These are phyloP conservation scores for Cryphonectria naterciae DNA, from an alignment of 2,329 filamentous ascomycete genomes.

Conservation along the genomic window DNA sequence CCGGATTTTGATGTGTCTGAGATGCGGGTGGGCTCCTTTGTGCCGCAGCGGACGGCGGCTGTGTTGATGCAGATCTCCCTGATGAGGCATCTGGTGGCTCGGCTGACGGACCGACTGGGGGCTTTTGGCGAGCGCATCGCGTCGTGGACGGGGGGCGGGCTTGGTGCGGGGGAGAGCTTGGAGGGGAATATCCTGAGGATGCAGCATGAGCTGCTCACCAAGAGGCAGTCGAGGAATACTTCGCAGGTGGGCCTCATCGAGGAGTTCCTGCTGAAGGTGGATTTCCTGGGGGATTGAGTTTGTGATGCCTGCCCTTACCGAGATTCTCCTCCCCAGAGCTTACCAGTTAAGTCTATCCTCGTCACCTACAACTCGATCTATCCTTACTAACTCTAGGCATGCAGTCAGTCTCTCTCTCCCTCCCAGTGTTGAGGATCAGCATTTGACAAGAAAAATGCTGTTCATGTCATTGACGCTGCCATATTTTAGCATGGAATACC, in stretches of 20 bases:
- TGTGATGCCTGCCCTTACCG: no score
- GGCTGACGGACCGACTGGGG: constrained; percentile 28
- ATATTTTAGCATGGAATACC: no score
- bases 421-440: neutral
- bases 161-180: neutral
- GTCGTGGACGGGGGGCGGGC: neutral
- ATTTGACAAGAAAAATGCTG: neutral
- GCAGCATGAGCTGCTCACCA: constrained; percentile 13
- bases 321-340: neutral
- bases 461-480: neutral
- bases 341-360: neutral
- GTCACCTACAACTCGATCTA: no score
- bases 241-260: constrained; percentile 10
- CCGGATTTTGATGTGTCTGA: constrained; percentile 44
- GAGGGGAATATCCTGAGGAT: constrained; percentile 6
- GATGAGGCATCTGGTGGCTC: constrained; percentile 39
- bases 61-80: constrained; percentile 40
- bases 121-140: constrained; percentile 7
- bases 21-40: constrained; percentile 46
- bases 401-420: neutral
- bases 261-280: constrained; percentile 18
- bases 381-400: neutral
- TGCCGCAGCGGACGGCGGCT: constrained; percentile 39
- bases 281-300: constrained; percentile 5
- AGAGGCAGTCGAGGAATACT: constrained; percentile 9